Evolutionary conservation across 345 rosid species (phyloP).

Genomic region (Dovyalis caffra): DNA sequence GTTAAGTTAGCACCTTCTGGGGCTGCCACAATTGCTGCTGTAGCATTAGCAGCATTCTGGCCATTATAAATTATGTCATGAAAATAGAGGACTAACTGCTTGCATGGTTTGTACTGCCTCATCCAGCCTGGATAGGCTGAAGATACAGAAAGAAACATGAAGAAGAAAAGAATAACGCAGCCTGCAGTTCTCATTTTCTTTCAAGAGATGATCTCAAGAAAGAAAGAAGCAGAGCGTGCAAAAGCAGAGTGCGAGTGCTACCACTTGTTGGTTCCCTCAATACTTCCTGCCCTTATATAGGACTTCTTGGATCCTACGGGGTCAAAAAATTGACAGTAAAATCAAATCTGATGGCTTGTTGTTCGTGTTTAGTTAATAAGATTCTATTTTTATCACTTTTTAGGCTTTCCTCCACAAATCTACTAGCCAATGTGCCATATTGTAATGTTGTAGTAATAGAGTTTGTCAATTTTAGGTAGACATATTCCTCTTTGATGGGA

Average conservation of each 20-base stretch:
- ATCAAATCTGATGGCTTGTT: background rate
- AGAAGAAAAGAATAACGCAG: background rate
- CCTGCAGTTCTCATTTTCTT: background rate
- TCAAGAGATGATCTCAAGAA: background rate
- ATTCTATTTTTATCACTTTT: no score
- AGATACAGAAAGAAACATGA: slow-evolving; percentile 2
- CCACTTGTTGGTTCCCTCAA: background rate
- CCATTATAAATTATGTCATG: slow-evolving; percentile 56
- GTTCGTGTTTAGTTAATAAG: background rate
- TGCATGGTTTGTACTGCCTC: slow-evolving; percentile 35
- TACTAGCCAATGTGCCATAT: background rate
- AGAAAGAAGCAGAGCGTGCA: background rate
- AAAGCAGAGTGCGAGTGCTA: background rate
- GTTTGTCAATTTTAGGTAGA: background rate
- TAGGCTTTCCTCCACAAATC: no score
- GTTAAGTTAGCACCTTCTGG: slow-evolving; percentile 38
- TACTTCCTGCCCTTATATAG: background rate
- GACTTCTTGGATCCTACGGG: background rate
- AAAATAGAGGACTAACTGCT: slow-evolving; percentile 35
- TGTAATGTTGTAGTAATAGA: background rate
- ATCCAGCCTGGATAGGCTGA: background rate
- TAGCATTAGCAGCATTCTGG: slow-evolving; percentile 38
- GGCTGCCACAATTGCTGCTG: slow-evolving; percentile 41
- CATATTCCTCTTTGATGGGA: background rate
- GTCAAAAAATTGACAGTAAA: background rate